Percentiles rank a stretch among this genome's conserved stretches.
These are phyloP conservation scores for Besnoitia besnoiti DNA, from an alignment of 169 alveolate genomes.

Conservation along the genomic window DNA sequence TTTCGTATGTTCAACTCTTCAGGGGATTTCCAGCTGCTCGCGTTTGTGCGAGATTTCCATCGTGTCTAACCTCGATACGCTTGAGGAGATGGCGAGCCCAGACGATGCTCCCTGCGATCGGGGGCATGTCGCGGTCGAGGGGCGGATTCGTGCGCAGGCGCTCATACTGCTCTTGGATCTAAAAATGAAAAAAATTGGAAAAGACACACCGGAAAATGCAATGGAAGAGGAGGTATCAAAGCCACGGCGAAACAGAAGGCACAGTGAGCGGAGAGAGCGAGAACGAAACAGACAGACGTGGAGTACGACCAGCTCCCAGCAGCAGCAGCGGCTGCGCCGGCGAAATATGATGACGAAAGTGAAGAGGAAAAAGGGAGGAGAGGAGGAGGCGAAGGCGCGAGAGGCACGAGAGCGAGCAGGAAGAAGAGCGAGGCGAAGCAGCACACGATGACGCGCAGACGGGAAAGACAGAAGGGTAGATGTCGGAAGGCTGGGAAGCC, in stretches of 20 bases:
- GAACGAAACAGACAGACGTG: no score
- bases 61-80: constrained; percentile 78
- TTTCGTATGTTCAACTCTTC: no score
- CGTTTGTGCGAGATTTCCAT: no score
- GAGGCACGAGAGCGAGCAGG: no score
- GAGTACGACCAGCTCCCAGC: no score
- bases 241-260: neutral
- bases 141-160: constrained; percentile 89
- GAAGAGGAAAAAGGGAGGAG: neutral
- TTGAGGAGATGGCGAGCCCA: constrained; percentile 94
- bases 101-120: constrained; percentile 92
- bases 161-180: constrained; percentile 88
- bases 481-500: neutral
- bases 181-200: neutral
- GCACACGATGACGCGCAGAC: no score
- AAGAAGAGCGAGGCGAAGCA: no score
- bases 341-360: neutral
- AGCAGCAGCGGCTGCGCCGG: no score
- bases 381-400: neutral
- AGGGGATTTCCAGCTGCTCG: no score
- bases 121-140: constrained; percentile 93
- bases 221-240: neutral
- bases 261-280: neutral
- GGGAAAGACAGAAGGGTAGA: neutral
- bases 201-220: no score